phyloP scores from a whole-genome alignment of 768 basidiomycete genomes.

The Udeniomyces megalosporus region DNA sequence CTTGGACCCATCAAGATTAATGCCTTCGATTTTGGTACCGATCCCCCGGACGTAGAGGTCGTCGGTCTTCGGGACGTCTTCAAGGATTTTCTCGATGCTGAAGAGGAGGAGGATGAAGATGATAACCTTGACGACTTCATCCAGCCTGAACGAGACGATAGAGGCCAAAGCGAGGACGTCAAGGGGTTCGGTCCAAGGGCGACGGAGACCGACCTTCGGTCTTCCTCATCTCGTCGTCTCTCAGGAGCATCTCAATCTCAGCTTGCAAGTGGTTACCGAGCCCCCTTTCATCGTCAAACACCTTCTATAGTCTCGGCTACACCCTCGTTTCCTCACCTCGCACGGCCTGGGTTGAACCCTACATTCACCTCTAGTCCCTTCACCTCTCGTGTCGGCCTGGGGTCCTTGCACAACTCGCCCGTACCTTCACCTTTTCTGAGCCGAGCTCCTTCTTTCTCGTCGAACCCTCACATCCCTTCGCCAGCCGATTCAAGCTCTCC shows the following conservation, averaged over 20 bases:
- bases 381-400: constrained; percentile 11
- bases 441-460: constrained; percentile 4
- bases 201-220: background rate
- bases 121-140: constrained; percentile 19
- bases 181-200: no score
- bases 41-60: constrained; percentile 68
- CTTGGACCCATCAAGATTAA: constrained; percentile 81
- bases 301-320: no score
- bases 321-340: no score
- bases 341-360: no score
- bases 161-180: no score
- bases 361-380: background rate
- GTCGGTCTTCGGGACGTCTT: constrained; percentile 87
- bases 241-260: no score
- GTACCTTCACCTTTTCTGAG: constrained; percentile 1
- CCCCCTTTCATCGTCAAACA: background rate
- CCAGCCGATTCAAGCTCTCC: no score
- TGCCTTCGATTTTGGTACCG: constrained; percentile 71
- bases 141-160: no score
- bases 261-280: no score
- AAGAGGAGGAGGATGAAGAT: constrained; percentile 46
- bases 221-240: background rate
- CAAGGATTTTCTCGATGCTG: constrained; percentile 71
- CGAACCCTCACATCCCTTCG: background rate
- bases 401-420: background rate